Evolutionary conservation across 2,329 filamentous ascomycete genomes (phyloP).

Genomic region (Aspergillus awamori): DNA sequence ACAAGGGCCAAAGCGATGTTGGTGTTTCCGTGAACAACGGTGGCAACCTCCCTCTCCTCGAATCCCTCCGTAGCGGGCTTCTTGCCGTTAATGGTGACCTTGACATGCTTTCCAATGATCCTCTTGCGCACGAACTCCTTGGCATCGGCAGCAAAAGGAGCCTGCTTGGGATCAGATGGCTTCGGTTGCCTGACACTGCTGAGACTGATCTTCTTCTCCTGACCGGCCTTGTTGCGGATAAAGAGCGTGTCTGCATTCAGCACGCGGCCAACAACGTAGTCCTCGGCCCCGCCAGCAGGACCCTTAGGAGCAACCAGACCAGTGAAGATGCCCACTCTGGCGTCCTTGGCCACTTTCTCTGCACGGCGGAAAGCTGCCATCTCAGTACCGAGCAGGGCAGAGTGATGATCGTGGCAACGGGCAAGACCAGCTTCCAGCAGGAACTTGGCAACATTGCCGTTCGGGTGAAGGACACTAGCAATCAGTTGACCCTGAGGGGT

Average conservation of each 20-base stretch:
- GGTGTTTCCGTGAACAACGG: conserved; percentile 78
- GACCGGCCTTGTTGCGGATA: conserved; percentile 79
- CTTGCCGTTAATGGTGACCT: conserved; percentile 84
- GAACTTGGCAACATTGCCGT: conserved; percentile 90
- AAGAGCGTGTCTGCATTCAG: conserved; percentile 87
- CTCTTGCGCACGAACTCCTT: conserved; percentile 96
- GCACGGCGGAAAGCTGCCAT: conserved; percentile 85
- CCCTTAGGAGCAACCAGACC: conserved; percentile 71
- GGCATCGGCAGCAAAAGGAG: conserved; percentile 86
- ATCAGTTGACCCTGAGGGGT: conserved; percentile 93
- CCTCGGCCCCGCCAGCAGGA: conserved; percentile 63
- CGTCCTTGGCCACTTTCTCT: conserved; percentile 80
- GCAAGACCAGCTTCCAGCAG: conserved; percentile 86
- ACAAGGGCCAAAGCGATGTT: conserved; percentile 84
- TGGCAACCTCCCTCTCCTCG: conserved; percentile 92
- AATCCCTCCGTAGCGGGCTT: conserved; percentile 88
- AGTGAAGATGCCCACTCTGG: conserved; percentile 78
- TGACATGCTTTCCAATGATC: conserved; percentile 93
- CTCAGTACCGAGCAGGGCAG: conserved; percentile 82
- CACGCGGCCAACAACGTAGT: conserved; percentile 82
- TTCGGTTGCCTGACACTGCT: conserved; percentile 96
- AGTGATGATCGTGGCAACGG: conserved; percentile 93
- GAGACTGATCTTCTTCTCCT: conserved; percentile 86
- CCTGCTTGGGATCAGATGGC: conserved; percentile 79
- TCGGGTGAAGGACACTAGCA: conserved; percentile 81